phyloP scores from a whole-genome alignment of 306 rosid species.

The Sophora flavescens region DNA sequence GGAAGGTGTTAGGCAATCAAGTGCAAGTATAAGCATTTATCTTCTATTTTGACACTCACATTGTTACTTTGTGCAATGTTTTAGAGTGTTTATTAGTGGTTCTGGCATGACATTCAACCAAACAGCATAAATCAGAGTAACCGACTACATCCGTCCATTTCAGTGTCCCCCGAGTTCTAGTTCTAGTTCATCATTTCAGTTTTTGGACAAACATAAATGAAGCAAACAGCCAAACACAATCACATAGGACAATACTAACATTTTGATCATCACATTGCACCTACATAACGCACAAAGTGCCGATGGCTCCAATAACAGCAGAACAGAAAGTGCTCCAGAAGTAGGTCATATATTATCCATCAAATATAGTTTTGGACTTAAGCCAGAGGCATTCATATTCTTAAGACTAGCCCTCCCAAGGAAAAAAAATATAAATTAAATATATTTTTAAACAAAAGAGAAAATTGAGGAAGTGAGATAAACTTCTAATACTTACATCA shows the following conservation, averaged over 20 bases:
- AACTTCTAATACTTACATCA: slow-evolving; percentile 67
- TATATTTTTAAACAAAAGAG: neutral
- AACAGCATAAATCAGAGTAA: slow-evolving; percentile 28
- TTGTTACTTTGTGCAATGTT: slow-evolving; percentile 16
- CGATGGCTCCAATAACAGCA: slow-evolving; percentile 18
- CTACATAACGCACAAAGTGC: slow-evolving; percentile 1
- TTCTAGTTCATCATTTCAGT: slow-evolving; percentile 30
- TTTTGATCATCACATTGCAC: slow-evolving; percentile 12
- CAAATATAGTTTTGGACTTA: slow-evolving; percentile 2
- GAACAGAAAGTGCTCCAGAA: slow-evolving; percentile 23
- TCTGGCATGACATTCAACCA: slow-evolving; percentile 28
- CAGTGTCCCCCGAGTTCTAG: slow-evolving; percentile 20
- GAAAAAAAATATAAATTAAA: neutral
- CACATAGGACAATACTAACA: slow-evolving; percentile 4
- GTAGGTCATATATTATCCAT: slow-evolving; percentile 16
- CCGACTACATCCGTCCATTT: slow-evolving; percentile 30
- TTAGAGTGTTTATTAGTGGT: slow-evolving; percentile 32
- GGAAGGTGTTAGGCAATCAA: slow-evolving; percentile 27
- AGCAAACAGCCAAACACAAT: slow-evolving; percentile 20
- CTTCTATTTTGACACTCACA: slow-evolving; percentile 9
- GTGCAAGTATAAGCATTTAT: slow-evolving; percentile 25
- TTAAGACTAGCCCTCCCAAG: slow-evolving; percentile 26
- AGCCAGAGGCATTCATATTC: neutral
- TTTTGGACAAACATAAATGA: slow-evolving; percentile 34
- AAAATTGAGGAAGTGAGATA: neutral